Conservation (phyloP, 768 basidiomycete genomes). For the Chalciporus pseudorubinellus region DNA sequence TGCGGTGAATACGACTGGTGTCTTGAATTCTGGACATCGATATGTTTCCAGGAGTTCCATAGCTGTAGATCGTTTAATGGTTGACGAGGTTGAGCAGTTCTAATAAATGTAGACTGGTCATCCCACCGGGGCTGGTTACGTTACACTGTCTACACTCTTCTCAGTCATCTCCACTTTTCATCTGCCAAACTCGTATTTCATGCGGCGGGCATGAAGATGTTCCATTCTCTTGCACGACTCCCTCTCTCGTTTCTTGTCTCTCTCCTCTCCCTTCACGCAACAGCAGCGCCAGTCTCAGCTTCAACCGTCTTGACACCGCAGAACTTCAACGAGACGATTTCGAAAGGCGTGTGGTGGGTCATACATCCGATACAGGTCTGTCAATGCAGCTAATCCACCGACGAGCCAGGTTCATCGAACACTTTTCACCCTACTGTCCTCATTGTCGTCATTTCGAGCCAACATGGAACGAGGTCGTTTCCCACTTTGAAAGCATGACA, state of each 20-base stretch:
- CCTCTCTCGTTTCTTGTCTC: slow-evolving; percentile 32
- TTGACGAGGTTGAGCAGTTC: too few species aligned
- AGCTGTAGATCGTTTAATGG: background rate
- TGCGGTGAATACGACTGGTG: slow-evolving; percentile 51
- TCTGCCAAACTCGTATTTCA: background rate
- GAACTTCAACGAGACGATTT: slow-evolving; percentile 52
- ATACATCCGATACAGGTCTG: background rate
- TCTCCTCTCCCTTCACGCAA: slow-evolving; percentile 27
- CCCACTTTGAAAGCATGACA: slow-evolving; percentile 44
- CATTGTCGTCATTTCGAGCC: slow-evolving; percentile 82
- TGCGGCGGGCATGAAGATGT: slow-evolving; percentile 11
- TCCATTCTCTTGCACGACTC: background rate
- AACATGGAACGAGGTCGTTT: slow-evolving; percentile 73
- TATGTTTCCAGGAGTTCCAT: slow-evolving; percentile 52
- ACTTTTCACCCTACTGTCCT: slow-evolving; percentile 81
- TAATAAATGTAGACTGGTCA: too few species aligned
- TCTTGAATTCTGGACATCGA: slow-evolving; percentile 51
- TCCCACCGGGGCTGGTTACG: too few species aligned
- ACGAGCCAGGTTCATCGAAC: slow-evolving; percentile 68
- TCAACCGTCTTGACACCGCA: slow-evolving; percentile 50
- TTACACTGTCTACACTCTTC: too few species aligned
- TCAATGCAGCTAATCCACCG: background rate
- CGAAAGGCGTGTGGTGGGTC: slow-evolving; percentile 58
- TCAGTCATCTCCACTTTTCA: background rate
- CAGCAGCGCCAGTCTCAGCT: slow-evolving; percentile 36